Conservation (phyloP, 257 asterid genomes). For the Capsicum rhomboideum region DNA sequence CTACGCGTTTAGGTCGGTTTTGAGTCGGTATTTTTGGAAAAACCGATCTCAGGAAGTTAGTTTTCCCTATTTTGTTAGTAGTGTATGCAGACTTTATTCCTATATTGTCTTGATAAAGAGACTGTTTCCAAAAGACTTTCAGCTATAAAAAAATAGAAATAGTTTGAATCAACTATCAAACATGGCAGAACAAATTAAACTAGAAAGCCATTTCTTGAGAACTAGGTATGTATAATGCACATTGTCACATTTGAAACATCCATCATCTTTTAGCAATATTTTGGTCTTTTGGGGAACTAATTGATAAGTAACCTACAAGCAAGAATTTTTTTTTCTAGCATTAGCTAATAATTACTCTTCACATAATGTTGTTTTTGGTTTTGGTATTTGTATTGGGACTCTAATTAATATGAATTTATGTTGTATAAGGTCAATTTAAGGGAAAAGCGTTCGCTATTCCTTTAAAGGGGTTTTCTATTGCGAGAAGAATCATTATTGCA, state of each 20-base stretch:
- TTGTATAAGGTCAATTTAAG: background rate
- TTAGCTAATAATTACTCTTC: background rate
- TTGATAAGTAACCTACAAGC: background rate
- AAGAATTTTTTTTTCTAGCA: background rate
- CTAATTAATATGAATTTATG: background rate
- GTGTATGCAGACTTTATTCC: rapidly evolving
- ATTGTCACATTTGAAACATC: background rate
- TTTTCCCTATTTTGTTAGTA: no score
- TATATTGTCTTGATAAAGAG: rapidly evolving
- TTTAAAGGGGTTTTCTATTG: no score
- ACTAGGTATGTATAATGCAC: background rate
- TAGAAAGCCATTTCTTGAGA: background rate
- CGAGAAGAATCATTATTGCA: background rate
- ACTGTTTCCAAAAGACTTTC: background rate
- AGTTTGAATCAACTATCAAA: background rate
- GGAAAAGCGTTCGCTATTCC: no score
- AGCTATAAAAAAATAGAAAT: no score
- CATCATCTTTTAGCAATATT: background rate
- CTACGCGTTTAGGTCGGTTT: no score
- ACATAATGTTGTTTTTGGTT: background rate
- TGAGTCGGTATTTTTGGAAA: no score
- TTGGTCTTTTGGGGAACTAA: background rate
- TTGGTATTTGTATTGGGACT: background rate
- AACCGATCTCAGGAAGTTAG: no score
- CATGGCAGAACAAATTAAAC: background rate